A percentile compares a stretch with the other conserved stretches of the same genome.
phyloP scores from a whole-genome alignment of 306 rosid genomes.

The Erythrophleum fordii region DNA sequence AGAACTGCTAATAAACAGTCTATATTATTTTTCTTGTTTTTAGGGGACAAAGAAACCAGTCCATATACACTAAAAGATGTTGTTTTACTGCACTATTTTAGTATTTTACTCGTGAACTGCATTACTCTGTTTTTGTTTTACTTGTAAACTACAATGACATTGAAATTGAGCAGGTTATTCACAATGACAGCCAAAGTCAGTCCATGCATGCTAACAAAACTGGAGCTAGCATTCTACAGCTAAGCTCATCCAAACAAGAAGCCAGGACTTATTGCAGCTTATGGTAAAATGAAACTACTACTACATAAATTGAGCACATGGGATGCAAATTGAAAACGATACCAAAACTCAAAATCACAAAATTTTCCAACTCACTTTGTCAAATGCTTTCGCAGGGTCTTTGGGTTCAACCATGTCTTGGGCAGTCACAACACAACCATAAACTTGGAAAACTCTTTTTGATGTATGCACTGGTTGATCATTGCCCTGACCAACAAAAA shows the following conservation, averaged over 20 bases:
- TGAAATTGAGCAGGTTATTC: neutral
- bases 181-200: neutral
- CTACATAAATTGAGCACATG: constrained; percentile 1
- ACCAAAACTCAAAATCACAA: constrained; percentile 19
- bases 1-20: neutral
- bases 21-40: neutral
- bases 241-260: neutral
- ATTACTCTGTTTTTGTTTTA: neutral
- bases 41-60: neutral
- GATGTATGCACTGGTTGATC: constrained; percentile 56
- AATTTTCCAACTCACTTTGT: constrained; percentile 62
- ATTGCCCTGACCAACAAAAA: constrained; percentile 52
- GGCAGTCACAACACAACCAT: constrained; percentile 83
- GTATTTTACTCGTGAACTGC: neutral
- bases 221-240: neutral
- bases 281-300: constrained; percentile 6
- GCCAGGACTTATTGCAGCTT: constrained; percentile 1
- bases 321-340: neutral
- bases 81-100: neutral
- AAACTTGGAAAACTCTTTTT: constrained; percentile 85
- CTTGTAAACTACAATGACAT: neutral
- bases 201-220: neutral
- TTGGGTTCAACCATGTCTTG: constrained; percentile 79
- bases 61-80: neutral
- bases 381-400: constrained; percentile 62